Conservation (phyloP, 352 stramenopile genomes). For the Globisporangium nodosum region DNA sequence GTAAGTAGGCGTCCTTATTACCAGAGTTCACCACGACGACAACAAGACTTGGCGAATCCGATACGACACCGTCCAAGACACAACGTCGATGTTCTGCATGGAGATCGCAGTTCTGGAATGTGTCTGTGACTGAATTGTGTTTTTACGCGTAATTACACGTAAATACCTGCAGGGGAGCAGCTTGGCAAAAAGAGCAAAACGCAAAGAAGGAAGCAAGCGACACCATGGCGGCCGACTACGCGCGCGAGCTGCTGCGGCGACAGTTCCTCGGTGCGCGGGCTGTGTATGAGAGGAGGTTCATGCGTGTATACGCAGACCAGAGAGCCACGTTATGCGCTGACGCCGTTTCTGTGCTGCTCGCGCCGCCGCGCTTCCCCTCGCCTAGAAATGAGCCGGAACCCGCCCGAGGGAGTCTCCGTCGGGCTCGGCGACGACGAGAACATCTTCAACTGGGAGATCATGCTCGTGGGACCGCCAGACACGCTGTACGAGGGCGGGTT, state of each 20-base stretch:
- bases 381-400: slow-evolving; percentile 97
- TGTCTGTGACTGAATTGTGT: neutral
- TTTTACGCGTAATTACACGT: slow-evolving; percentile 2
- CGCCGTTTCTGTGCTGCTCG: no score
- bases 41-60: no score
- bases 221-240: slow-evolving; percentile 51
- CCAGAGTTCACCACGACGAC: no score
- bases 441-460: slow-evolving; percentile 99
- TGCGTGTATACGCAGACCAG: no score
- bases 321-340: neutral
- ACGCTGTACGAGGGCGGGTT: slow-evolving; percentile 96
- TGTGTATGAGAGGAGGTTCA: neutral
- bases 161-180: neutral
- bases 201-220: slow-evolving; percentile 13
- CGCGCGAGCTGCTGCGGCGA: slow-evolving; percentile 73
- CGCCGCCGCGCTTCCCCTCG: neutral
- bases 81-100: no score
- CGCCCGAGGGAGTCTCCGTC: slow-evolving; percentile 97
- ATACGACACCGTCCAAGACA: no score
- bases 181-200: slow-evolving; percentile 9
- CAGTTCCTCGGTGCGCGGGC: slow-evolving; percentile 65
- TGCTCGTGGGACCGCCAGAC: slow-evolving; percentile 95
- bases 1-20: no score
- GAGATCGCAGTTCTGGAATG: neutral
- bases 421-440: slow-evolving; percentile 97